Percentiles rank a stretch among this genome's conserved stretches.
Conservation (phyloP, 345 rosid genomes). For the Boechera retrofracta region DNA sequence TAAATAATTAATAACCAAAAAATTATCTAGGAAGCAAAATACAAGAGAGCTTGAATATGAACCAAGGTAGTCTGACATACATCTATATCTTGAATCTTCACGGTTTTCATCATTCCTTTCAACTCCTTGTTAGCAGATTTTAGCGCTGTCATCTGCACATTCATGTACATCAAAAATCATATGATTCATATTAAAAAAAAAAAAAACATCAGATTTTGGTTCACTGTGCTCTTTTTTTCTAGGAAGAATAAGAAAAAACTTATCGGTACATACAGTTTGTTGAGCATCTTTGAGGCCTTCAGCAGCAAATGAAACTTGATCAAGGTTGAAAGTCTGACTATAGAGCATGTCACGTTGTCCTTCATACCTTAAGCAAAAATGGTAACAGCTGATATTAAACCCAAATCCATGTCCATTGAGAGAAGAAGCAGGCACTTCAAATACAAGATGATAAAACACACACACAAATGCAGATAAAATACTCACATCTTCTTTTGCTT, state of each 20-base stretch:
- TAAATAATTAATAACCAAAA: conserved; percentile 1
- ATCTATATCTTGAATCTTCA: conserved; percentile 94
- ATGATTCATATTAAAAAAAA: neutral
- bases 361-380: conserved; percentile 71
- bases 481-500: conserved; percentile 90
- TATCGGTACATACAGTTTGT: conserved; percentile 70
- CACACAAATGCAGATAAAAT: neutral
- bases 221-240: neutral
- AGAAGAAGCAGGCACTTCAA: neutral
- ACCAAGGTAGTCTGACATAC: conserved; percentile 47
- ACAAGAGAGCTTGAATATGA: conserved; percentile 10
- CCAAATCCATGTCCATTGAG: too few species aligned
- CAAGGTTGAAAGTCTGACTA: conserved; percentile 96
- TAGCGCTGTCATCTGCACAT: conserved; percentile 76
- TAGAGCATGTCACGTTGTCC: conserved; percentile 98
- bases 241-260: neutral
- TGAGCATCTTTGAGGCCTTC: conserved; percentile 99
- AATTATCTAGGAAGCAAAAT: conserved; percentile 13
- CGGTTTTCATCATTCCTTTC: conserved; percentile 99
- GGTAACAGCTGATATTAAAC: neutral
- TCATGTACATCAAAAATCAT: conserved; percentile 19
- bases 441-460: neutral
- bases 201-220: neutral
- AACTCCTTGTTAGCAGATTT: conserved; percentile 98
- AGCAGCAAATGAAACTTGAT: conserved; percentile 99